These are phyloP conservation scores for Aspergillus awamori DNA, from an alignment of 2,329 filamentous ascomycete species.

Conservation along the genomic window DNA sequence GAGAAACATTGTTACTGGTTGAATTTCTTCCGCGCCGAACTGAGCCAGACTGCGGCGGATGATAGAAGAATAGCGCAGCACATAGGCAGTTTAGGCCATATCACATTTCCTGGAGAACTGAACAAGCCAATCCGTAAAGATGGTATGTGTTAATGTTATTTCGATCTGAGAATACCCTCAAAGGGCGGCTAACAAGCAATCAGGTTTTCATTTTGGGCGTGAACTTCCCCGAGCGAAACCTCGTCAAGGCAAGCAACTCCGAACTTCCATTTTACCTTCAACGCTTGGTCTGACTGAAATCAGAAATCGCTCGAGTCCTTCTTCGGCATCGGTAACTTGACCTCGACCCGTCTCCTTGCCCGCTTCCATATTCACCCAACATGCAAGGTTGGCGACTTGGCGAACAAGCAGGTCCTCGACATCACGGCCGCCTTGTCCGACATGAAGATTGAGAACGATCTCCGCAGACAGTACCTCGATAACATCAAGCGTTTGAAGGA, in stretches of 20 bases:
- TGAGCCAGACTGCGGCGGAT: constrained; percentile 12
- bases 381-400: constrained; percentile 74
- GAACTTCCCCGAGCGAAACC: constrained; percentile 80
- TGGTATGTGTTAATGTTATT: constrained; percentile 28
- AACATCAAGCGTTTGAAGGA: constrained; percentile 86
- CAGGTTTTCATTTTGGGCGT: constrained; percentile 84
- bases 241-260: constrained; percentile 70
- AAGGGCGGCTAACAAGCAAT: constrained; percentile 15
- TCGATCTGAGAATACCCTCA: not conserved
- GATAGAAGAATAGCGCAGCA: constrained; percentile 13
- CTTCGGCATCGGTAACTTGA: constrained; percentile 77
- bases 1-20: constrained; percentile 39
- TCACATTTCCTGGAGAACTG: constrained; percentile 12
- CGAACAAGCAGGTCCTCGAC: constrained; percentile 74
- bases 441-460: constrained; percentile 93
- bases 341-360: constrained; percentile 76
- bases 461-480: constrained; percentile 74
- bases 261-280: constrained; percentile 7
- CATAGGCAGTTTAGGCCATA: constrained; percentile 13
- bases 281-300: not conserved
- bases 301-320: constrained; percentile 71
- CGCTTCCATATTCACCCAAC: constrained; percentile 85
- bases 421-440: constrained; percentile 82
- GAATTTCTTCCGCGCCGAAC: constrained; percentile 36
- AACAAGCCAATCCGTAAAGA: constrained; percentile 26